phyloP scores from a whole-genome alignment of 345 rosid species.

The Eutrema yunnanense region DNA sequence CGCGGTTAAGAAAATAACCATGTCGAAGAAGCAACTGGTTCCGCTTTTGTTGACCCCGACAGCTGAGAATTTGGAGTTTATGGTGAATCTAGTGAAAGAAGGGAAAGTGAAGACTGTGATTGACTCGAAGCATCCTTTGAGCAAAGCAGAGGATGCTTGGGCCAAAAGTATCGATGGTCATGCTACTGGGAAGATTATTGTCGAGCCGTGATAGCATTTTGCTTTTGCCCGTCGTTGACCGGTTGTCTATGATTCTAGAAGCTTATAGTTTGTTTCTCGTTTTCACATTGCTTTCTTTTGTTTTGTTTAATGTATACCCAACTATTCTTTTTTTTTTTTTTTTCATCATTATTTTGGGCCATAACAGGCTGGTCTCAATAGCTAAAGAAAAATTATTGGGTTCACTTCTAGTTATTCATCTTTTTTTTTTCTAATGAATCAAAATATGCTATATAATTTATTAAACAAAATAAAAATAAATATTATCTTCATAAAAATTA shows the following conservation, averaged over 20 bases:
- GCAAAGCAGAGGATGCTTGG: slow-evolving; percentile 73
- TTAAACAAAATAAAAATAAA: too few species aligned
- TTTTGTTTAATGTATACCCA: too few species aligned
- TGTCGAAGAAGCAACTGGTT: slow-evolving; percentile 59
- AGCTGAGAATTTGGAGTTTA: slow-evolving; percentile 38
- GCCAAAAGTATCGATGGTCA: slow-evolving; percentile 53
- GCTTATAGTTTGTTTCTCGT: not conserved
- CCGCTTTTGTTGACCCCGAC: slow-evolving; percentile 38
- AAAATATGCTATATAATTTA: too few species aligned
- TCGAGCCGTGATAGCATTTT: slow-evolving; percentile 17
- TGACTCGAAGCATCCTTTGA: slow-evolving; percentile 46
- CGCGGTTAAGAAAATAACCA: slow-evolving; percentile 44
- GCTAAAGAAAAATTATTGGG: too few species aligned
- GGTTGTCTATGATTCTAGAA: not conserved
- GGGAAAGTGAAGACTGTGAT: slow-evolving; percentile 56
- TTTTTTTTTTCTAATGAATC: too few species aligned
- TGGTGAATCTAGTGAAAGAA: slow-evolving; percentile 48
- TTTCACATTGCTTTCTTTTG: not conserved
- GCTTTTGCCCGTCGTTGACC: not conserved
- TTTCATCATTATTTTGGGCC: too few species aligned
- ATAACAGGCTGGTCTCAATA: too few species aligned
- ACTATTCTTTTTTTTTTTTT: too few species aligned
- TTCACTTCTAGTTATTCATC: too few species aligned
- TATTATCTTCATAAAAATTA: too few species aligned
- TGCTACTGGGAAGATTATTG: slow-evolving; percentile 73